phyloP scores from a whole-genome alignment of 164 flowering plant genomes.

The Annona cherimola region DNA sequence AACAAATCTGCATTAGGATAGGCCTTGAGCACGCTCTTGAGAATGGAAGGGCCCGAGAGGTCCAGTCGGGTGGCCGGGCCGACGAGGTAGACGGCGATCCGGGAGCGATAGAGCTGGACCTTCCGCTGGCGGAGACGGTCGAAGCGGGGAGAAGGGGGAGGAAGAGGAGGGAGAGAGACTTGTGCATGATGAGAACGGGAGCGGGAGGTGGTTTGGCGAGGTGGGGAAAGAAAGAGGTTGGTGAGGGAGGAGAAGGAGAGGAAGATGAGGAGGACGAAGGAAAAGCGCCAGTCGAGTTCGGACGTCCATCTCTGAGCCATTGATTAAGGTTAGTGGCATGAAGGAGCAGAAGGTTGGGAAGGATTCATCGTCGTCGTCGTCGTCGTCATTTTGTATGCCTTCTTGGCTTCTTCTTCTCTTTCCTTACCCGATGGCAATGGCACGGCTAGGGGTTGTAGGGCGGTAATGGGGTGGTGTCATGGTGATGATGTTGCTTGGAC shows the following conservation, averaged over 20 bases:
- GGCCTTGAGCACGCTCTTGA: slow-evolving; percentile 46
- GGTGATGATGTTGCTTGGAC: too few species aligned
- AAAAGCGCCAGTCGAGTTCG: slow-evolving; percentile 48
- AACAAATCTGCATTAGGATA: slow-evolving; percentile 72
- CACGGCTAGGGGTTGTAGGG: background rate
- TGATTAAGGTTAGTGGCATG: slow-evolving; percentile 29
- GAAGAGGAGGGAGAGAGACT: slow-evolving; percentile 1
- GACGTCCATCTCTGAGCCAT: slow-evolving; percentile 15
- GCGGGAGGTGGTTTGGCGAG: slow-evolving; percentile 24
- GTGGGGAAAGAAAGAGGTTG: slow-evolving; percentile 21
- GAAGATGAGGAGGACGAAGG: slow-evolving; percentile 15
- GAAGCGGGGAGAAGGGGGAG: slow-evolving; percentile 2
- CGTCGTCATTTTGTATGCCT: slow-evolving; percentile 1
- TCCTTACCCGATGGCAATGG: background rate
- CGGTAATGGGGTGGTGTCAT: background rate
- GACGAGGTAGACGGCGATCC: slow-evolving; percentile 82
- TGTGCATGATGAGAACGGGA: slow-evolving; percentile 28
- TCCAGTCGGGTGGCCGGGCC: slow-evolving; percentile 95
- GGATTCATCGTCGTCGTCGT: background rate
- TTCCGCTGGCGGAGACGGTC: slow-evolving; percentile 6
- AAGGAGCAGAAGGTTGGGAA: slow-evolving; percentile 12
- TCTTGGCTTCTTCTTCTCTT: background rate
- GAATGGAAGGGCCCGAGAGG: slow-evolving; percentile 88
- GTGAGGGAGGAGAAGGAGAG: slow-evolving; percentile 34
- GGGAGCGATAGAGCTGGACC: slow-evolving; percentile 35